phyloP scores from a whole-genome alignment of 306 rosid genomes.

The Rosa chinensis region DNA sequence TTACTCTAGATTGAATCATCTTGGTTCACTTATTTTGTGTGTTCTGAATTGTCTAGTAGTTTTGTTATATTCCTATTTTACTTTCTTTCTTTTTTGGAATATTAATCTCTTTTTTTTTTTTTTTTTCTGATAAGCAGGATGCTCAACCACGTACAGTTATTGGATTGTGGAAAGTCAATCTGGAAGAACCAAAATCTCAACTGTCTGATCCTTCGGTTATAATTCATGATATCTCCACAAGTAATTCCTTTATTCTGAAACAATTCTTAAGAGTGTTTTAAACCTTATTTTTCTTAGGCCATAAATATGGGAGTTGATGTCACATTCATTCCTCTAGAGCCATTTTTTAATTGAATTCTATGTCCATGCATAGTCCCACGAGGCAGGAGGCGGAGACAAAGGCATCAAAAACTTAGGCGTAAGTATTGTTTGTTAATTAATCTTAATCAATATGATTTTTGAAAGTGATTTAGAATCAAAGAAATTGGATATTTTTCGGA shows the following conservation, averaged over 20 bases:
- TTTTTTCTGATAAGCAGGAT: slow-evolving; percentile 59
- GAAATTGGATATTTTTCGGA: not conserved
- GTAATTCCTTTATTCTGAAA: slow-evolving; percentile 48
- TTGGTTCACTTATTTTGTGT: not conserved
- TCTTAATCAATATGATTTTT: slow-evolving; percentile 2
- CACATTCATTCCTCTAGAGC: slow-evolving; percentile 20
- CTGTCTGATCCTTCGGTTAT: slow-evolving; percentile 81
- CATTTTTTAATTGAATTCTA: slow-evolving; percentile 31
- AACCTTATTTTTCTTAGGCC: not conserved
- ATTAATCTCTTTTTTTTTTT: not conserved
- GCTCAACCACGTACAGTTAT: slow-evolving; percentile 68
- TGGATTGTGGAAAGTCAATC: slow-evolving; percentile 79
- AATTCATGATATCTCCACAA: slow-evolving; percentile 48
- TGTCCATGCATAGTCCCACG: slow-evolving; percentile 40
- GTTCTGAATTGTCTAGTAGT: not conserved
- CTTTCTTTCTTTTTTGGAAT: slow-evolving; percentile 6
- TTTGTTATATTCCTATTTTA: not conserved
- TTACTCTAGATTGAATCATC: slow-evolving; percentile 5
- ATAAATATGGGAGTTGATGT: slow-evolving; percentile 25
- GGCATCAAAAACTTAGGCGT: slow-evolving; percentile 34
- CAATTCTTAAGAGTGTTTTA: not conserved
- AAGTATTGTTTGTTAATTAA: slow-evolving; percentile 24
- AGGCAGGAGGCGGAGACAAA: slow-evolving; percentile 43
- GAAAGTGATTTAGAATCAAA: slow-evolving; percentile 16
- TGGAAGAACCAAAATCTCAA: slow-evolving; percentile 73